These are phyloP conservation scores for Quillaja saponaria DNA, from an alignment of 306 rosid species.

Conservation along the genomic window DNA sequence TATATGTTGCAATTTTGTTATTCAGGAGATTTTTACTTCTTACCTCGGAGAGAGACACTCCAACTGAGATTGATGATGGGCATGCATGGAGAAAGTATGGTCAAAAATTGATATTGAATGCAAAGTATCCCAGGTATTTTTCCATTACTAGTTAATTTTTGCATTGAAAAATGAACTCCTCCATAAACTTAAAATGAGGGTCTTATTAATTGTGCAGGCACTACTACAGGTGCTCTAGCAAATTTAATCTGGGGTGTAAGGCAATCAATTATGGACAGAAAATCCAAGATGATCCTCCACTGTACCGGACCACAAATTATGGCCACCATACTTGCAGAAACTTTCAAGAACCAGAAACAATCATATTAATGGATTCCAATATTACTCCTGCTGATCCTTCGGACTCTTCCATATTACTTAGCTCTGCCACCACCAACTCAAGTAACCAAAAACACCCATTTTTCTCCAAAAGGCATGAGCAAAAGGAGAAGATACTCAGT, in stretches of 20 bases:
- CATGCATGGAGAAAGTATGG: too few species aligned
- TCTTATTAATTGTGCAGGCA: constrained; percentile 28
- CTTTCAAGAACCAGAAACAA: constrained; percentile 25
- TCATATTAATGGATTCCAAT: constrained; percentile 29
- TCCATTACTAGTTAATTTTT: too few species aligned
- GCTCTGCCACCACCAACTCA: constrained; percentile 27
- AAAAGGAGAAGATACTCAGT: not conserved
- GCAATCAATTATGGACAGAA: constrained; percentile 59
- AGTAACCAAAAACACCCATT: not conserved
- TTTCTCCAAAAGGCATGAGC: not conserved
- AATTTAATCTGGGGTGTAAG: constrained; percentile 43
- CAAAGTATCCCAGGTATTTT: too few species aligned
- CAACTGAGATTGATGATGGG: too few species aligned
- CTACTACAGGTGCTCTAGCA: constrained; percentile 49
- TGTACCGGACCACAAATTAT: constrained; percentile 44
- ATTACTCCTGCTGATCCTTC: not conserved
- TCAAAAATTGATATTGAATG: too few species aligned
- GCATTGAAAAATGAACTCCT: too few species aligned
- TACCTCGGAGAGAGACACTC: too few species aligned
- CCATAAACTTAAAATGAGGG: too few species aligned
- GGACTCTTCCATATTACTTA: constrained; percentile 18
- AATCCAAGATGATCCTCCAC: constrained; percentile 46
- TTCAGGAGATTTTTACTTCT: too few species aligned
- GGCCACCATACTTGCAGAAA: constrained; percentile 48
- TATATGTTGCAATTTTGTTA: too few species aligned